Evolutionary conservation across 106 monocot species (phyloP).

Genomic region (Dendrobium officinale): DNA sequence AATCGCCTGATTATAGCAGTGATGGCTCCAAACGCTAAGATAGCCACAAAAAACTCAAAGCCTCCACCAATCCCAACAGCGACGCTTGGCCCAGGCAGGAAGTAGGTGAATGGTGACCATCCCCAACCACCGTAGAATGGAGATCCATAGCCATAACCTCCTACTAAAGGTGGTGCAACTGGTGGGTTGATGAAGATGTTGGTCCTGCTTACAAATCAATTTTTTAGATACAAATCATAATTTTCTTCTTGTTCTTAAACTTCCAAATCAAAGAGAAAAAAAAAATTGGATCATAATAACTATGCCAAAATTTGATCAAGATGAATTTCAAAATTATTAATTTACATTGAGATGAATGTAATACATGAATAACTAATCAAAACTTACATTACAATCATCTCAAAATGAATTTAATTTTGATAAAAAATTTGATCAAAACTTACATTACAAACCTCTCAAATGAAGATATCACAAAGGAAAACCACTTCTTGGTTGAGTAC

Average conservation of each 20-base stretch:
- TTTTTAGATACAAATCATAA: neutral
- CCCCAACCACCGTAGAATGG: constrained; percentile 71
- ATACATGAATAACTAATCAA: too few relatives aligned
- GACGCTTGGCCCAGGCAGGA: constrained; percentile 69
- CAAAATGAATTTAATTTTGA: too few relatives aligned
- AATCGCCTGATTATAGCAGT: constrained; percentile 52
- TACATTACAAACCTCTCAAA: too few relatives aligned
- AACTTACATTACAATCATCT: too few relatives aligned
- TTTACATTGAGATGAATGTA: too few relatives aligned
- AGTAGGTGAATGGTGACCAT: constrained; percentile 92
- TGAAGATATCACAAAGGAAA: neutral
- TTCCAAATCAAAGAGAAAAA: too few relatives aligned
- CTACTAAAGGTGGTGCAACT: constrained; percentile 74
- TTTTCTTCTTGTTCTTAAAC: neutral
- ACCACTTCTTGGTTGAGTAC: constrained; percentile 4
- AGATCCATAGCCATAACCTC: constrained; percentile 69
- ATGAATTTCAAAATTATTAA: too few relatives aligned
- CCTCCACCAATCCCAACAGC: constrained; percentile 85
- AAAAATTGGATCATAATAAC: too few relatives aligned
- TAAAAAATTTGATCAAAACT: too few relatives aligned
- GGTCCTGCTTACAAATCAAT: constrained; percentile 41
- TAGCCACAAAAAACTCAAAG: constrained; percentile 55
- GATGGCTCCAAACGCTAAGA: constrained; percentile 49
- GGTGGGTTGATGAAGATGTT: constrained; percentile 86
- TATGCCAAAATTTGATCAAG: too few relatives aligned